These are phyloP conservation scores for Septoria linicola DNA, from an alignment of 2,329 filamentous ascomycete genomes.

Conservation along the genomic window DNA sequence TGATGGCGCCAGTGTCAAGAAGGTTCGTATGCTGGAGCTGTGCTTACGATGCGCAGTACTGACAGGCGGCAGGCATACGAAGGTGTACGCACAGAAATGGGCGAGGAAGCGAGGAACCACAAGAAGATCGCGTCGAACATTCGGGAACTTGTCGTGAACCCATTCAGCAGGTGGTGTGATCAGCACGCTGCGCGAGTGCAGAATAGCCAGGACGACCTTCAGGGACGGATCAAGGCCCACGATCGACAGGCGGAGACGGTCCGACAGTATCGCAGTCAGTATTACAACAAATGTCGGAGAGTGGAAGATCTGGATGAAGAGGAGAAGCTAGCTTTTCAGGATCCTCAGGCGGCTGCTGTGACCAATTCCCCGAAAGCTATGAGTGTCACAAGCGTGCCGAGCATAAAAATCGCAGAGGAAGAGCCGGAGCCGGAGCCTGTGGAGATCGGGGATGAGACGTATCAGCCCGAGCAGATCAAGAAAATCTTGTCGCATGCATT, in stretches of 20 bases:
- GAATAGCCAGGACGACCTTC: conserved; percentile 91
- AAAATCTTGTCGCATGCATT: conserved; percentile 85
- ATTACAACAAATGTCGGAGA: conserved; percentile 97
- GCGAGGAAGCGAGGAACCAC: conserved; percentile 84
- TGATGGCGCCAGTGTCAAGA: conserved; percentile 92
- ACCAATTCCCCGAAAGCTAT: conserved; percentile 50
- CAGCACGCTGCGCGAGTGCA: conserved; percentile 88
- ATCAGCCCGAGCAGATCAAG: conserved; percentile 82
- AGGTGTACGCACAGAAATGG: conserved; percentile 88
- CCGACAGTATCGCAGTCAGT: conserved; percentile 89
- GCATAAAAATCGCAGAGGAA: conserved; percentile 78
- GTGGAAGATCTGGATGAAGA: conserved; percentile 97
- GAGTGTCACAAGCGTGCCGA: conserved; percentile 62
- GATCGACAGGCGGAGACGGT: conserved; percentile 87
- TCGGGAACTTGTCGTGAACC: conserved; percentile 88
- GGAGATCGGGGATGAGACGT: conserved; percentile 88
- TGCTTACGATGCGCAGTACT: conserved; percentile 7
- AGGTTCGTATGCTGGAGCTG: conserved; percentile 57
- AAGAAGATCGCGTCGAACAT: conserved; percentile 96
- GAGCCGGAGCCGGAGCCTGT: conserved; percentile 73
- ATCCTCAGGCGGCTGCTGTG: conserved; percentile 59
- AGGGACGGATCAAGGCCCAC: conserved; percentile 85
- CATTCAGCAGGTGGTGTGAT: conserved; percentile 94
- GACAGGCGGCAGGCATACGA: conserved; percentile 72
- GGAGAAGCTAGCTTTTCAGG: conserved; percentile 96